Percentiles rank a stretch among this genome's conserved stretches.
Conservation (phyloP, 2,329 filamentous ascomycete species). For the Diplodia seriata region DNA sequence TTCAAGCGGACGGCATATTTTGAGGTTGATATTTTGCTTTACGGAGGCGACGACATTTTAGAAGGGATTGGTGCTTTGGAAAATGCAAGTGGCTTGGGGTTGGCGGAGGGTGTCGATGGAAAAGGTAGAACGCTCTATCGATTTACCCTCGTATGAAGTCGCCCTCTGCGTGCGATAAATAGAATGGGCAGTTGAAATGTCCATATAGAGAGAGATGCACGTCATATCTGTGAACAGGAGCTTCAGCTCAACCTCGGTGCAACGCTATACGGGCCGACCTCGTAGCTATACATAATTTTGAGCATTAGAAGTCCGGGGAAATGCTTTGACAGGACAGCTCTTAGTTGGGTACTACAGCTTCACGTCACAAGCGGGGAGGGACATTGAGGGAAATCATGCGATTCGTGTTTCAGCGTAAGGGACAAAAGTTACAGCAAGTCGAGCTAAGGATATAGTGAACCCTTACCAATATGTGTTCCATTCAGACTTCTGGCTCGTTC, state of each 20-base stretch:
- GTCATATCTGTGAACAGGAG: too few species aligned
- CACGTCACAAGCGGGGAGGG: neutral
- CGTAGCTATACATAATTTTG: too few species aligned
- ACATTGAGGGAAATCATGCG: neutral
- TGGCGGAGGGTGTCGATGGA: neutral
- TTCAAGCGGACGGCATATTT: slow-evolving; percentile 1
- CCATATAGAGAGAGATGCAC: too few species aligned
- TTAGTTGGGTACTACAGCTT: neutral
- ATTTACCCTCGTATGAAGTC: slow-evolving; percentile 1
- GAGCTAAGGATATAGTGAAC: neutral
- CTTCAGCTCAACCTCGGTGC: too few species aligned
- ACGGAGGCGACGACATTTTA: neutral
- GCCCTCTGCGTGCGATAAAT: neutral
- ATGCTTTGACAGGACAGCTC: neutral
- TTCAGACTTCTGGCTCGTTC: neutral
- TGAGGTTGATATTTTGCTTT: neutral
- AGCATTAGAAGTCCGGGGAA: too few species aligned
- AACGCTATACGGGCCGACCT: too few species aligned
- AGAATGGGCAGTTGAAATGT: too few species aligned
- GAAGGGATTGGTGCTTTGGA: neutral
- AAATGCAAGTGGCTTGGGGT: neutral
- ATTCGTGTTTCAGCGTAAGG: neutral
- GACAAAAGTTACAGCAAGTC: neutral
- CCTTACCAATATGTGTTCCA: neutral
- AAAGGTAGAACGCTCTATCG: neutral